These are phyloP conservation scores for Aspergillus asperescens DNA, from an alignment of 495 filamentous ascomycete genomes.

Conservation along the genomic window DNA sequence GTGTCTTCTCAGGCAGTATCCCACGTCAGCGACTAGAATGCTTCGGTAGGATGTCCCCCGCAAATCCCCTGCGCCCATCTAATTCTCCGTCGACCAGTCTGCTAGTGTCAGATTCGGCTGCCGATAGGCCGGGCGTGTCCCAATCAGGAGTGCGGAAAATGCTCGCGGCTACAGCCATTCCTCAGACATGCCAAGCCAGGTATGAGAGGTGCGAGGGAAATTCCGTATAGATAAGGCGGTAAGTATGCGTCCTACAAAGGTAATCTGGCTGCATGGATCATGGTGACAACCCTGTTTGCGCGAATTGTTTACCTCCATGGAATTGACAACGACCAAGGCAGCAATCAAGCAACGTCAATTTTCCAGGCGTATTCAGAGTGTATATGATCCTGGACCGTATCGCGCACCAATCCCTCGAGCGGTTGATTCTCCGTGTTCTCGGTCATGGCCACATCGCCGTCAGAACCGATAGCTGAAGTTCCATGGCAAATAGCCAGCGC, in stretches of 20 bases:
- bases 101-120: not conserved
- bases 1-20: not conserved
- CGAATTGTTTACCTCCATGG: not conserved
- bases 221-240: not conserved
- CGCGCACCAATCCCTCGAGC: slow-evolving; percentile 58
- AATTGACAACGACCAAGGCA: not conserved
- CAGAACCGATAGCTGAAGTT: slow-evolving; percentile 27
- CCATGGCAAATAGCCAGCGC: slow-evolving; percentile 61
- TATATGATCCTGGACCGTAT: slow-evolving; percentile 50
- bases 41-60: not conserved
- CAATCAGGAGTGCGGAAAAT: not conserved
- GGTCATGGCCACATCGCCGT: slow-evolving; percentile 42
- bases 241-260: not conserved
- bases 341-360: slow-evolving; percentile 33
- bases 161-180: not conserved
- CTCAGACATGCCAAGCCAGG: not conserved
- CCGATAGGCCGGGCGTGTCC: not conserved
- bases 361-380: slow-evolving; percentile 39
- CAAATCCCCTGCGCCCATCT: not conserved
- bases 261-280: not conserved
- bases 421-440: slow-evolving; percentile 33
- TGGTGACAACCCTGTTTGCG: not conserved
- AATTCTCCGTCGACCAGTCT: not conserved
- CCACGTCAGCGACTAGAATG: not conserved
- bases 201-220: not conserved